Conservation (phyloP, 805 yeast genomes). For the Candida koratica region DNA sequence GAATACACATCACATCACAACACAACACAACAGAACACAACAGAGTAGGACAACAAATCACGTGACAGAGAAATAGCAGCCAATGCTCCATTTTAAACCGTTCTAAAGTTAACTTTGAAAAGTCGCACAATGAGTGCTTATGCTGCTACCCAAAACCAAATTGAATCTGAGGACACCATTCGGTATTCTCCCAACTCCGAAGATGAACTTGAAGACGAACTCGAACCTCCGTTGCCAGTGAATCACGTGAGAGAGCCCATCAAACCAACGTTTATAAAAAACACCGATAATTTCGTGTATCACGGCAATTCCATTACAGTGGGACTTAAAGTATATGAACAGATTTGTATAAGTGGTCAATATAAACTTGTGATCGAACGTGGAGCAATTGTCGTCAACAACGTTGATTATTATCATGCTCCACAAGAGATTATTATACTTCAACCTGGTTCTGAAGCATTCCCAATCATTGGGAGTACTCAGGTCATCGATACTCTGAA, state of each 20-base stretch:
- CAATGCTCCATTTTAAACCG: no score
- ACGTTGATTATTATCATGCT: slow-evolving; percentile 22
- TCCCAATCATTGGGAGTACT: slow-evolving; percentile 44
- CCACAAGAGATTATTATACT: slow-evolving; percentile 25
- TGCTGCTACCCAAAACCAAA: slow-evolving; percentile 26
- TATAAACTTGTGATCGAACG: slow-evolving; percentile 39
- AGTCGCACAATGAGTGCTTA: slow-evolving; percentile 37
- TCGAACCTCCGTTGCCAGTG: not conserved
- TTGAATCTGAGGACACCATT: slow-evolving; percentile 16
- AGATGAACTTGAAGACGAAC: slow-evolving; percentile 19
- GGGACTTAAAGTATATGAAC: slow-evolving; percentile 43
- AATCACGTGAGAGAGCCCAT: no score
- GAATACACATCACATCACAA: not conserved
- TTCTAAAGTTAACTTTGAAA: no score
- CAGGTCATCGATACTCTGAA: slow-evolving; percentile 30
- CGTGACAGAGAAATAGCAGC: no score
- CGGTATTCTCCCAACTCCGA: slow-evolving; percentile 27
- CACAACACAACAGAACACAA: no score
- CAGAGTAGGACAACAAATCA: no score
- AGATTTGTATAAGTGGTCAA: slow-evolving; percentile 46
- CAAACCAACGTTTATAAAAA: slow-evolving; percentile 31
- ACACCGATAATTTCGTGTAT: slow-evolving; percentile 35
- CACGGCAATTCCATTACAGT: slow-evolving; percentile 29
- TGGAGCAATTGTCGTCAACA: slow-evolving; percentile 47
- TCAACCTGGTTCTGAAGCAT: slow-evolving; percentile 33